Evolutionary conservation across 371 early-diverging fungal genomes (phyloP).

Genomic region (Catenaria anguillulae): DNA sequence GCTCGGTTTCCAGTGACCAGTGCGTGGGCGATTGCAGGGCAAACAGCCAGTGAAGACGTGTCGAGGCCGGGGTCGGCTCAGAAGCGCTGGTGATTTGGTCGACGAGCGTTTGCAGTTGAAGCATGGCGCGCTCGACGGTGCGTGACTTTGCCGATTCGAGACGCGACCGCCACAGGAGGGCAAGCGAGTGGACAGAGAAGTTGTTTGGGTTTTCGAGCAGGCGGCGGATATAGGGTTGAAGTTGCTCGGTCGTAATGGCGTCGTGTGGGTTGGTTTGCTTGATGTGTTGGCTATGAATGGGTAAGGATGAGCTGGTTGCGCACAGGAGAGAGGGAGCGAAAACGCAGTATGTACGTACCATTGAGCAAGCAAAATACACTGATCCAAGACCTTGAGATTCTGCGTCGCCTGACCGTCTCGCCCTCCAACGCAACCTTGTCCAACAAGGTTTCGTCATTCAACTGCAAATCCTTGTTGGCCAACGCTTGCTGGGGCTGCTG

Average conservation of each 20-base stretch:
- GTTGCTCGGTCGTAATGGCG: constrained; percentile 81
- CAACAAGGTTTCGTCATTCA: constrained; percentile 83
- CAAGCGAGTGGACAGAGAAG: constrained; percentile 94
- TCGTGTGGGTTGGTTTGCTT: constrained; percentile 88
- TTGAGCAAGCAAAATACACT: constrained; percentile 72
- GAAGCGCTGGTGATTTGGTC: constrained; percentile 58
- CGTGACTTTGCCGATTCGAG: constrained; percentile 72
- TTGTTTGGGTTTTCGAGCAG: constrained; percentile 84
- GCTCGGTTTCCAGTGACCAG: constrained; percentile 88
- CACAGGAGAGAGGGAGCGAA: background rate
- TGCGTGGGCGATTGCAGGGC: constrained; percentile 64
- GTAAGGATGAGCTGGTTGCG: too few species aligned
- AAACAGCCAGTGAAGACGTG: constrained; percentile 66
- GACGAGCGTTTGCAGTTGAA: constrained; percentile 86
- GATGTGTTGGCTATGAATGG: constrained; percentile 59
- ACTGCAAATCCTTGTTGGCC: constrained; percentile 39
- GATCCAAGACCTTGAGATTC: constrained; percentile 44
- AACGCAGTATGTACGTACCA: constrained; percentile 24
- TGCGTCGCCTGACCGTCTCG: constrained; percentile 3
- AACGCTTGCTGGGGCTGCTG: constrained; percentile 5
- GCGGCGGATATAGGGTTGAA: constrained; percentile 78
- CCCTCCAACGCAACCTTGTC: constrained; percentile 49
- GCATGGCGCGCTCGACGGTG: constrained; percentile 75
- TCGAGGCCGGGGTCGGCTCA: constrained; percentile 34
- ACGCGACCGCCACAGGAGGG: constrained; percentile 68